Conservation (phyloP, 2,329 filamentous ascomycete genomes). For the Phaeosphaeria sp. region DNA sequence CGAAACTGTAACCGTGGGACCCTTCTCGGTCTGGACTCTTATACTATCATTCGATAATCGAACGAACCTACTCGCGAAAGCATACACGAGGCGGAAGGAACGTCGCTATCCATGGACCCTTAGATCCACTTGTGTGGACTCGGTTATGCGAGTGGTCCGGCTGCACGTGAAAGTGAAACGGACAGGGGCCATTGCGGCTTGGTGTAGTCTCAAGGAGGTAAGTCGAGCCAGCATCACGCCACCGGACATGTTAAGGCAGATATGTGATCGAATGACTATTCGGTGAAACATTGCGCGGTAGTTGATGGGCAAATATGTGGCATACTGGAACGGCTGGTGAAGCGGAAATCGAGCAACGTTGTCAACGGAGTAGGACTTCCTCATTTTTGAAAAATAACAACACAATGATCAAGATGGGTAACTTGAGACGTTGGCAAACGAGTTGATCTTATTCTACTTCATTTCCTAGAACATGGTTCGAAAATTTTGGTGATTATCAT, state of each 20-base stretch:
- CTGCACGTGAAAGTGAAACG: conserved; percentile 26
- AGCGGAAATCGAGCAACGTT: neutral
- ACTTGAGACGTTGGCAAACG: neutral
- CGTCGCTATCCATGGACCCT: neutral
- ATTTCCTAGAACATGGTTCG: neutral
- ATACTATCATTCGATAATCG: conserved; percentile 30
- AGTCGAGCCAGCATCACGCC: conserved; percentile 21
- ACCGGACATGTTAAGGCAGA: neutral
- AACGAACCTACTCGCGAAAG: conserved; percentile 11
- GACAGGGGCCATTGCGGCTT: conserved; percentile 8
- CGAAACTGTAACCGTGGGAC: conserved; percentile 34
- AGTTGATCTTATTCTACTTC: neutral
- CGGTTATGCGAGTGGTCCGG: conserved; percentile 13
- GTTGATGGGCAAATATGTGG: neutral
- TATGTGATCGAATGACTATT: neutral
- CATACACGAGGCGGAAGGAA: conserved; percentile 5
- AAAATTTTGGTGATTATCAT: neutral
- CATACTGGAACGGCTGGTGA: neutral
- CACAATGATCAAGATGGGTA: neutral
- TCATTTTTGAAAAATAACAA: neutral
- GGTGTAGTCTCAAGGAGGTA: conserved; percentile 15
- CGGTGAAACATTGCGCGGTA: neutral
- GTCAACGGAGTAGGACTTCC: neutral
- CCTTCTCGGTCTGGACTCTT: conserved; percentile 19
- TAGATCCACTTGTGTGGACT: conserved; percentile 8